Percentiles rank a stretch among this genome's conserved stretches.
Evolutionary conservation across 192 early-diverging fungal species (phyloP).

Genomic region (Endogone sp.): DNA sequence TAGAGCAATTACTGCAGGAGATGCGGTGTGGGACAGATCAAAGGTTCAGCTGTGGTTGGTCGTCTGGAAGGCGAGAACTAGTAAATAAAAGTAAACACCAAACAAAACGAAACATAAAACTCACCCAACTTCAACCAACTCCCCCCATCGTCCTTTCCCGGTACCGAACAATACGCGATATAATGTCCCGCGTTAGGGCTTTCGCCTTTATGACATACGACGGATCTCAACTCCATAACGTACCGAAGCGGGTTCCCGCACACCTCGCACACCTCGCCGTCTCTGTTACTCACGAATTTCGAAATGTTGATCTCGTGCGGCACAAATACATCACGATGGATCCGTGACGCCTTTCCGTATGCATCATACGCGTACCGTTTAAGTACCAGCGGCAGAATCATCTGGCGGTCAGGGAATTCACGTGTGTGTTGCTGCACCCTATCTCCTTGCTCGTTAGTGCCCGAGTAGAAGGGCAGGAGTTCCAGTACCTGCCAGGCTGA

Average conservation of each 20-base stretch:
- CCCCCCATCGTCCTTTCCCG: slow-evolving; percentile 24
- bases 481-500: slow-evolving; percentile 70
- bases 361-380: slow-evolving; percentile 60
- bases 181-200: slow-evolving; percentile 28
- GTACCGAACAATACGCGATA: slow-evolving; percentile 22
- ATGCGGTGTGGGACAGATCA: no score
- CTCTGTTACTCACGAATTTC: slow-evolving; percentile 42
- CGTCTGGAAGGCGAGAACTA: no score
- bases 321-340: slow-evolving; percentile 44
- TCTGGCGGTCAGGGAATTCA: slow-evolving; percentile 49
- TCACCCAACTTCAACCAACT: slow-evolving; percentile 35
- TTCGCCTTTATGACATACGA: slow-evolving; percentile 21
- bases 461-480: slow-evolving; percentile 66
- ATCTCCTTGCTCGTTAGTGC: slow-evolving; percentile 60
- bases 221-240: slow-evolving; percentile 17
- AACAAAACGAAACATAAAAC: not conserved
- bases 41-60: no score
- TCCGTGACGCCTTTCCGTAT: slow-evolving; percentile 31
- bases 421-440: slow-evolving; percentile 32
- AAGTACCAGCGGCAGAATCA: slow-evolving; percentile 65
- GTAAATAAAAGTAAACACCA: no score
- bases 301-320: slow-evolving; percentile 46
- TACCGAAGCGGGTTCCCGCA: slow-evolving; percentile 13
- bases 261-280: slow-evolving; percentile 20
- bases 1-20: no score